Conservation (phyloP, 139 green algal genomes). For the Desmodesmus armatus region DNA sequence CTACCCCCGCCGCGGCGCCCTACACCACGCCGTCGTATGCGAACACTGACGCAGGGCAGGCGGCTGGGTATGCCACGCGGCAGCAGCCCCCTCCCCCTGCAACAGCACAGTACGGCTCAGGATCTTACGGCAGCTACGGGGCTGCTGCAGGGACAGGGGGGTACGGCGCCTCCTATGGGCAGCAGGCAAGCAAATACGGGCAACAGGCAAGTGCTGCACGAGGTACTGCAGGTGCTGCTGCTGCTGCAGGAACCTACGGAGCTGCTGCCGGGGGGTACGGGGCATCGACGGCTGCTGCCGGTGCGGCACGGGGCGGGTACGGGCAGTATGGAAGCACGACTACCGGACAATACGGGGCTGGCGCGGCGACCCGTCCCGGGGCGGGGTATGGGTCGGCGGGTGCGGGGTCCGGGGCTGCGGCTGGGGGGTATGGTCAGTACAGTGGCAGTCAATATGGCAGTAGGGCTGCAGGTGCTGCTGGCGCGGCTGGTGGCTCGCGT, state of each 20-base stretch:
- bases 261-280: background rate
- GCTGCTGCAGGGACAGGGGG: background rate
- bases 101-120: constrained; percentile 4
- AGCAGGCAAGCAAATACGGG: constrained; percentile 18
- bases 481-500: background rate
- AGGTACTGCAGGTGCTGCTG: background rate
- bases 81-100: too few relatives aligned
- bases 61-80: background rate
- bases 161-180: background rate
- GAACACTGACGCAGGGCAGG: background rate
- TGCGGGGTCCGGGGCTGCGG: background rate
- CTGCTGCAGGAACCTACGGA: background rate
- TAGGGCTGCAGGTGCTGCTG: background rate
- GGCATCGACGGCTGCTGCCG: background rate
- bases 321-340: background rate
- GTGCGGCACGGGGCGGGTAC: background rate
- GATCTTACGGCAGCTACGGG: background rate
- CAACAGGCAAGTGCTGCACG: background rate
- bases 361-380: background rate
- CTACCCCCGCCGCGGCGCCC: background rate
- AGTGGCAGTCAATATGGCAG: background rate
- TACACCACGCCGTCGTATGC: constrained; percentile 10
- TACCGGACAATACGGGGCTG: background rate
- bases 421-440: constrained; percentile 6
- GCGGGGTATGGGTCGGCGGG: background rate